These are phyloP conservation scores for Paramyrothecium roridum DNA, from an alignment of 2,329 filamentous ascomycete species.

Conservation along the genomic window DNA sequence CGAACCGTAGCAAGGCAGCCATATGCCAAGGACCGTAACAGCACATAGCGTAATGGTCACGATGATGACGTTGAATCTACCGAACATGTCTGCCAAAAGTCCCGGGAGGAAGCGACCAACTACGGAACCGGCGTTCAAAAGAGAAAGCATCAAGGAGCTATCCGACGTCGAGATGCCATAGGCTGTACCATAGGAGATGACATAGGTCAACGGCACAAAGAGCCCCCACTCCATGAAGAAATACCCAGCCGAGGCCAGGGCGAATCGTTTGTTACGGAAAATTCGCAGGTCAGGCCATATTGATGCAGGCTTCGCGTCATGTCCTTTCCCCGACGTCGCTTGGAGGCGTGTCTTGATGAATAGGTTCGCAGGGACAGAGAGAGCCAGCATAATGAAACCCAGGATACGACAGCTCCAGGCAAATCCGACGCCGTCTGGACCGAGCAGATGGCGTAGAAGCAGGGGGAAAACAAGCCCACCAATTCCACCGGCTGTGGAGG, in stretches of 20 bases:
- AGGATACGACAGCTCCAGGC: slow-evolving; percentile 47
- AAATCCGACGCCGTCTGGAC: slow-evolving; percentile 41
- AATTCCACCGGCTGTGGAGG: slow-evolving; percentile 68
- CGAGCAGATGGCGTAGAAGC: slow-evolving; percentile 42
- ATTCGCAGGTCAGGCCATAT: slow-evolving; percentile 59
- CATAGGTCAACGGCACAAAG: slow-evolving; percentile 73
- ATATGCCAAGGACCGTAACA: slow-evolving; percentile 60
- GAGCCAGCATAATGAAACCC: slow-evolving; percentile 45
- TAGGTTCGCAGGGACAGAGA: slow-evolving; percentile 44
- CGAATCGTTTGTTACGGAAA: slow-evolving; percentile 57
- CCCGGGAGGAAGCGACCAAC: slow-evolving; percentile 76
- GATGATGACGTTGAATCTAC: slow-evolving; percentile 79
- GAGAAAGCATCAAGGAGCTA: slow-evolving; percentile 71
- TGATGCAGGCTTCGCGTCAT: slow-evolving; percentile 17
- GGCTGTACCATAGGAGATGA: slow-evolving; percentile 66
- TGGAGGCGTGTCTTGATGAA: slow-evolving; percentile 49
- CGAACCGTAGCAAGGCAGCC: slow-evolving; percentile 60
- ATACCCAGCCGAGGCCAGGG: slow-evolving; percentile 57
- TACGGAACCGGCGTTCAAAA: slow-evolving; percentile 76
- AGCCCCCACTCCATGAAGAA: slow-evolving; percentile 71
- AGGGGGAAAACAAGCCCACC: slow-evolving; percentile 65
- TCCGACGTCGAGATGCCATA: slow-evolving; percentile 13
- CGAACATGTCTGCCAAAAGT: slow-evolving; percentile 69
- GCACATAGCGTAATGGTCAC: slow-evolving; percentile 58
- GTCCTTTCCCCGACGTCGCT: slow-evolving; percentile 32